Base-by-base conservation (phyloP, 2,329 filamentous ascomycete species). In the Cladophialophora yegresii region DNA sequence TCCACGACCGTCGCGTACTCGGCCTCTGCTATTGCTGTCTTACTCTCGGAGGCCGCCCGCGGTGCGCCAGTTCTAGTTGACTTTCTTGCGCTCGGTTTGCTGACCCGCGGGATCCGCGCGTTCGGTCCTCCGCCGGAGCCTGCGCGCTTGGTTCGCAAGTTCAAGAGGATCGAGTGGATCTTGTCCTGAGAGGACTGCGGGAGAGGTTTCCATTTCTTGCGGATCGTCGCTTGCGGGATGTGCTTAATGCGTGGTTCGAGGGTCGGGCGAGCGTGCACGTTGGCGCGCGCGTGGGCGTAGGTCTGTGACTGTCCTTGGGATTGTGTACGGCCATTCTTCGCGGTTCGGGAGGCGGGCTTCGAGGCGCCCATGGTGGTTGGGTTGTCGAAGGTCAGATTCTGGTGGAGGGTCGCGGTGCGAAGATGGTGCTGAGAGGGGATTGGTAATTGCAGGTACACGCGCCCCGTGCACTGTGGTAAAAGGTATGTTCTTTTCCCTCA, bases 161-260 rank as follows among this genome's bases (percentile, higher is more conserved):
- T 72, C 30, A 73, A 73, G 54, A 81, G 78, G 67, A 80, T 74
- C 45, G 76, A 77, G 40, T 74, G 73, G 53, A 81, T 72, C 58
- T 76, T 79, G 45, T 77, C 77, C 68, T 80, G 79, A 3, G 75
- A 75, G 1, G 76, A 72, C 32, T 78, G 76, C 1, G 78, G 76
- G 2, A 81, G 73, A 4, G 79, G 77, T 12, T 75, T 74, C 79
- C 79, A 81, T 75, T 80, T 80, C 45, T 77, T 74, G 57, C 78
- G 78, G 70, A 81, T 79, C 8, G 77, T 78, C 54, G 74, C 72
- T 65, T 80, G 76, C 8, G 78, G 73, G 36, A 80, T 72, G 57
- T 77, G 77, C 59, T 77, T 77, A 50, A 79, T 72, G 23, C 74
- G 75, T 9, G 77, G 75, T 66, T 78, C 75, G 36, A 80, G 70